Conservation (phyloP, 2,329 filamentous ascomycete genomes). For the Penicillium aurantiogriseum region DNA sequence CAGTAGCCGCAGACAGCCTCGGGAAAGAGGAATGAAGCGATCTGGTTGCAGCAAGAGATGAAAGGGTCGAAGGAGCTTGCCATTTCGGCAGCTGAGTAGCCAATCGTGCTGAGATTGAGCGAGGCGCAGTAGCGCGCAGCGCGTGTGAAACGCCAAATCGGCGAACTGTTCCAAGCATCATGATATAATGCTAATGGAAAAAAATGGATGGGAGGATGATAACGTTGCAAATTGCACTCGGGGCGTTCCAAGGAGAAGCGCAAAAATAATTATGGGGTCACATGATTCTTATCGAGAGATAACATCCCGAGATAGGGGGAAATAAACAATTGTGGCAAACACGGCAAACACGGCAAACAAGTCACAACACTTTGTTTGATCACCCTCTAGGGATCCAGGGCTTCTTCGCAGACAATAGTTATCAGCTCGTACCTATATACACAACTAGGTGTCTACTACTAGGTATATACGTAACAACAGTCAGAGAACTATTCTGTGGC, state of each 20-base stretch:
- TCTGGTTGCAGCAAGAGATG: constrained; percentile 20
- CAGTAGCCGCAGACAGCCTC: constrained; percentile 26
- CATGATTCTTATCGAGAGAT: constrained; percentile 25
- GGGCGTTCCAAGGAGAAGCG: constrained; percentile 16
- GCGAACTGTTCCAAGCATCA: constrained; percentile 43
- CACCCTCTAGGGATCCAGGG: no score
- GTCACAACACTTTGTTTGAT: no score
- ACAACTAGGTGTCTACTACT: no score
- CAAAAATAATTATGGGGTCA: constrained; percentile 25
- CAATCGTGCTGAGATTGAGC: constrained; percentile 28
- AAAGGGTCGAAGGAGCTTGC: constrained; percentile 22
- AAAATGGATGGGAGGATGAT: constrained; percentile 6
- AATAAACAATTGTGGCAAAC: constrained; percentile 3
- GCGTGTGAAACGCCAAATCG: constrained; percentile 39
- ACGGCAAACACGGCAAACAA: not conserved
- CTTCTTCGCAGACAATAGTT: no score
- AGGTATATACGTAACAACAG: no score
- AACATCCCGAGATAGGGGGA: constrained; percentile 1
- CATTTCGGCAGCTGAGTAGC: constrained; percentile 31
- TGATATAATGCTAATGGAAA: constrained; percentile 16
- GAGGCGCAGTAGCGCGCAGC: constrained; percentile 35
- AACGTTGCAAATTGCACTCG: constrained; percentile 7
- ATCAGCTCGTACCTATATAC: no score
- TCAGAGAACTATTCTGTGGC: no score
- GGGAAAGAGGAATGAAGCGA: constrained; percentile 34